phyloP scores from a whole-genome alignment of 306 rosid genomes.

The Cicer judaicum region DNA sequence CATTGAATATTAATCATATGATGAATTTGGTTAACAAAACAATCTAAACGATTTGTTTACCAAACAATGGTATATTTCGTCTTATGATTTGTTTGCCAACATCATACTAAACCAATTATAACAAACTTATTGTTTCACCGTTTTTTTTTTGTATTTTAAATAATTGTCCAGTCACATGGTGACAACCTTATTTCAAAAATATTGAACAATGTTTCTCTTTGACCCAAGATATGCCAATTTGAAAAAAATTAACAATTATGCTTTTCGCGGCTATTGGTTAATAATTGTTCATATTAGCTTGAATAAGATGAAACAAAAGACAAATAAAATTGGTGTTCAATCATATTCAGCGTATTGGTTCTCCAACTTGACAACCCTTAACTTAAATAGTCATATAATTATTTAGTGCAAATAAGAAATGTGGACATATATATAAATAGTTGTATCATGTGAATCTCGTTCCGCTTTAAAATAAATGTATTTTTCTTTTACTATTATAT shows the following conservation, averaged over 20 bases:
- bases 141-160: not conserved
- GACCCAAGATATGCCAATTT: constrained; percentile 20
- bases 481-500: too few species aligned
- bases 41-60: constrained; percentile 43
- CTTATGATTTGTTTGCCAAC: constrained; percentile 40
- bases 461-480: too few species aligned
- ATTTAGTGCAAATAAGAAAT: not conserved
- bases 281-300: constrained; percentile 34
- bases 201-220: constrained; percentile 31
- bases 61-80: constrained; percentile 46
- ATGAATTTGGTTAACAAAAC: constrained; percentile 51
- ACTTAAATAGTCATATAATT: too few species aligned
- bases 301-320: constrained; percentile 28
- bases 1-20: constrained; percentile 16
- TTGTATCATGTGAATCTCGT: constrained; percentile 36
- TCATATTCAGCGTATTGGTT: constrained; percentile 9
- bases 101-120: not conserved
- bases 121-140: not conserved
- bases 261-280: constrained; percentile 19
- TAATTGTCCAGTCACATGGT: constrained; percentile 45
- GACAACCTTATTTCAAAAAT: constrained; percentile 38
- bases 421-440: not conserved
- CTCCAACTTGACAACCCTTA: too few species aligned
- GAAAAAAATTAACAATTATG: constrained; percentile 22
- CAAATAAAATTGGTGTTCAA: constrained; percentile 11